These are phyloP conservation scores for Tylopilus vinaceipallidus DNA, from an alignment of 768 basidiomycete genomes.

Conservation along the genomic window DNA sequence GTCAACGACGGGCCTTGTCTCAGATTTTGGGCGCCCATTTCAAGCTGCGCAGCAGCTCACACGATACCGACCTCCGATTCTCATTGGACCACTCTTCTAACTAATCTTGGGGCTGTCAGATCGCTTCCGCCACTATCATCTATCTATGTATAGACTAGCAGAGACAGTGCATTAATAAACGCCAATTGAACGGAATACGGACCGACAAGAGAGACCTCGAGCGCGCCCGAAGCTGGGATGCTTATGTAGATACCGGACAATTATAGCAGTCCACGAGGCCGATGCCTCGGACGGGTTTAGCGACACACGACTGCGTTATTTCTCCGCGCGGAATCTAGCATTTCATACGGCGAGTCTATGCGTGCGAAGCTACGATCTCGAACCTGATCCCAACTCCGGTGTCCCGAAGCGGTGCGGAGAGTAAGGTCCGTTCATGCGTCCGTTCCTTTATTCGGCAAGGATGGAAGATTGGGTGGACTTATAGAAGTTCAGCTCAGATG, in stretches of 20 bases:
- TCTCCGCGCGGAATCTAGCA: neutral
- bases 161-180: neutral
- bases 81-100: neutral
- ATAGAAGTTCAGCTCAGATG: too few species aligned
- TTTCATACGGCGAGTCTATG: neutral
- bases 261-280: neutral
- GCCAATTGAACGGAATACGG: neutral
- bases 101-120: neutral
- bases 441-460: neutral
- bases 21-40: neutral
- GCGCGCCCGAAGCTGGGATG: neutral
- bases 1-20: neutral
- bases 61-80: neutral
- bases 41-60: neutral
- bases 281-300: neutral
- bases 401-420: neutral
- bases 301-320: neutral
- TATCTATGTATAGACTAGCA: slow-evolving; percentile 1
- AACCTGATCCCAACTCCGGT: neutral
- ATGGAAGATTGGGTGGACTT: neutral
- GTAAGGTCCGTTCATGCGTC: neutral
- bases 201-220: neutral
- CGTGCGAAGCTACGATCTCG: neutral
- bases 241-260: neutral
- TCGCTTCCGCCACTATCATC: neutral